These are phyloP conservation scores for Heritiera littoralis DNA, from an alignment of 345 rosid genomes.

Conservation along the genomic window DNA sequence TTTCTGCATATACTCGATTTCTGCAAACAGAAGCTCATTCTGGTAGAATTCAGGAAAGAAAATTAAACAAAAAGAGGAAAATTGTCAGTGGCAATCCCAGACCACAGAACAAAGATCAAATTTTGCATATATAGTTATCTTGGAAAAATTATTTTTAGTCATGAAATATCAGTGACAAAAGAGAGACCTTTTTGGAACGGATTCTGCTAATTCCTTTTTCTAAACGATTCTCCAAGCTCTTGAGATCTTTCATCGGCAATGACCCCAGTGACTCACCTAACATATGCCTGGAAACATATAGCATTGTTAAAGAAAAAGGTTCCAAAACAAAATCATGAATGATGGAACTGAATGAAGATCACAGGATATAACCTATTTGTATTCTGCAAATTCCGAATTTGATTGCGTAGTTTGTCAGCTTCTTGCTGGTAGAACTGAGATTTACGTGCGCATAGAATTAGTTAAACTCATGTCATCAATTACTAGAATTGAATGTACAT, in stretches of 20 bases:
- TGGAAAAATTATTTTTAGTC: not conserved
- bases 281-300: constrained; percentile 60
- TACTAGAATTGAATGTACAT: not conserved
- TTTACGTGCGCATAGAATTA: not conserved
- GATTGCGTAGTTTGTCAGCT: constrained; percentile 65
- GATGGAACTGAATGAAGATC: not conserved
- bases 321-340: not conserved
- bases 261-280: constrained; percentile 68
- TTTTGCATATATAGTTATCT: not conserved
- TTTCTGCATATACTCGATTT: constrained; percentile 93
- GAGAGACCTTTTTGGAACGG: constrained; percentile 79
- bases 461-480: not conserved
- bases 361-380: constrained; percentile 55
- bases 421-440: constrained; percentile 87
- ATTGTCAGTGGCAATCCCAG: not conserved
- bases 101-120: not conserved
- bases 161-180: not conserved
- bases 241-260: constrained; percentile 60
- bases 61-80: not conserved
- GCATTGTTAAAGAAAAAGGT: not conserved
- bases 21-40: constrained; percentile 86
- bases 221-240: constrained; percentile 58
- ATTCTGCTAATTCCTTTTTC: constrained; percentile 82
- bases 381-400: constrained; percentile 67
- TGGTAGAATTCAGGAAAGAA: constrained; percentile 26